These are phyloP conservation scores for Fusarium guadeloupense DNA, from an alignment of 2,329 filamentous ascomycete species.

Conservation along the genomic window DNA sequence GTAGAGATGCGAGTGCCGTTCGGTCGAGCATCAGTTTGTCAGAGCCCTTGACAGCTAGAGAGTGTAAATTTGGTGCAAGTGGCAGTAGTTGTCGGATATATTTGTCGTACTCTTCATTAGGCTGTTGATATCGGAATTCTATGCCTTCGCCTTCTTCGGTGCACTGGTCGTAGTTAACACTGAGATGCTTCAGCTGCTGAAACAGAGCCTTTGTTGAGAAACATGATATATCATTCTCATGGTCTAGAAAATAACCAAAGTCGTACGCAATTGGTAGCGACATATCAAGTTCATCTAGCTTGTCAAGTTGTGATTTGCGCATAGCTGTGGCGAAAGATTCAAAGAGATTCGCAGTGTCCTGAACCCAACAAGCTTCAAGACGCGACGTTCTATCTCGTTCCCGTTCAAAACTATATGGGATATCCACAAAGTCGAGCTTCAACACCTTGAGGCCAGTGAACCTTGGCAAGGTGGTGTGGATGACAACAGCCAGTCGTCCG, in stretches of 20 bases:
- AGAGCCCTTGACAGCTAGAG: neutral
- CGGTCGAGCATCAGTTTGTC: neutral
- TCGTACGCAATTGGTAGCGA: slow-evolving; percentile 7
- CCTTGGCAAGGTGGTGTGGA: slow-evolving; percentile 2
- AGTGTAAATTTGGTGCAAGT: slow-evolving; percentile 5
- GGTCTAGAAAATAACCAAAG: slow-evolving; percentile 5
- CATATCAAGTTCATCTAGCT: slow-evolving; percentile 7
- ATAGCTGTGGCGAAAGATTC: slow-evolving; percentile 6
- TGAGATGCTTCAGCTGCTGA: slow-evolving; percentile 3
- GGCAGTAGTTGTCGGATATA: slow-evolving; percentile 1
- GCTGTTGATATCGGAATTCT: neutral
- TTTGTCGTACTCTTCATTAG: neutral
- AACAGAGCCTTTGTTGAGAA: neutral
- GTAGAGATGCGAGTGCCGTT: neutral
- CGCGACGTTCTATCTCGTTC: neutral
- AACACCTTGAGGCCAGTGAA: neutral
- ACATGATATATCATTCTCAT: neutral
- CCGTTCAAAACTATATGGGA: neutral
- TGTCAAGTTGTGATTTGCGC: neutral
- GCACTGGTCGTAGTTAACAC: neutral
- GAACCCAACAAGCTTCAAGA: neutral
- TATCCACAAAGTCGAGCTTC: slow-evolving; percentile 2
- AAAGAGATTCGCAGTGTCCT: slow-evolving; percentile 3
- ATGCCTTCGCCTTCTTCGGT: neutral
- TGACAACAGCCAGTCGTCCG: slow-evolving; percentile 1